Evolutionary conservation across 306 rosid genomes (phyloP).

Genomic region (Trifolium repens): DNA sequence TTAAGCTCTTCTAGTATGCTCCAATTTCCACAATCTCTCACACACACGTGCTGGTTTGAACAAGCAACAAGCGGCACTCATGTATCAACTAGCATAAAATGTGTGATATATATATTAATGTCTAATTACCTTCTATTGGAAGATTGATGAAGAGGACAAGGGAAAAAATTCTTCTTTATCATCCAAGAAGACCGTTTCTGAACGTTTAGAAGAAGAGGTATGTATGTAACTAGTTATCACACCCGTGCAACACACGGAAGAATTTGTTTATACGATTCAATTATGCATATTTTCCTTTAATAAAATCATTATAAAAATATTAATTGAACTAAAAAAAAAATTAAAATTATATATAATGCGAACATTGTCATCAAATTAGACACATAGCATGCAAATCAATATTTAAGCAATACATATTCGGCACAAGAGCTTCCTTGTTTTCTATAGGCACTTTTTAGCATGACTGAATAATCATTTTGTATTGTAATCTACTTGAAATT

Average conservation of each 20-base stretch:
- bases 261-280: too few species aligned
- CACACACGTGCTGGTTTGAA: constrained; percentile 19
- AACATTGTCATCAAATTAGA: too few species aligned
- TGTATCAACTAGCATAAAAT: constrained; percentile 37
- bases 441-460: constrained; percentile 17
- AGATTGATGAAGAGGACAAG: constrained; percentile 87
- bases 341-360: too few species aligned
- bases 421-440: constrained; percentile 28
- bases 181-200: constrained; percentile 66
- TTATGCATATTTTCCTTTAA: too few species aligned
- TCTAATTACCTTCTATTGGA: constrained; percentile 42
- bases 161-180: constrained; percentile 61
- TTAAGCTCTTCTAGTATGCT: constrained; percentile 24
- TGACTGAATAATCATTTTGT: not conserved
- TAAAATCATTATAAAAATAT: too few species aligned
- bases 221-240: constrained; percentile 1
- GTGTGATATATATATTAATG: constrained; percentile 8
- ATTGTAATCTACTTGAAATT: constrained; percentile 25
- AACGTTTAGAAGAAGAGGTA: constrained; percentile 91
- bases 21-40: constrained; percentile 15
- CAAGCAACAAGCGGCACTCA: constrained; percentile 25
- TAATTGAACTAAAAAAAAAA: too few species aligned
- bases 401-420: not conserved
- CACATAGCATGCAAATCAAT: too few species aligned
- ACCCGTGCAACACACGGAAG: too few species aligned